These are phyloP conservation scores for Aegilops bicornis DNA, from an alignment of 176 grass and related monocot species.

Conservation along the genomic window DNA sequence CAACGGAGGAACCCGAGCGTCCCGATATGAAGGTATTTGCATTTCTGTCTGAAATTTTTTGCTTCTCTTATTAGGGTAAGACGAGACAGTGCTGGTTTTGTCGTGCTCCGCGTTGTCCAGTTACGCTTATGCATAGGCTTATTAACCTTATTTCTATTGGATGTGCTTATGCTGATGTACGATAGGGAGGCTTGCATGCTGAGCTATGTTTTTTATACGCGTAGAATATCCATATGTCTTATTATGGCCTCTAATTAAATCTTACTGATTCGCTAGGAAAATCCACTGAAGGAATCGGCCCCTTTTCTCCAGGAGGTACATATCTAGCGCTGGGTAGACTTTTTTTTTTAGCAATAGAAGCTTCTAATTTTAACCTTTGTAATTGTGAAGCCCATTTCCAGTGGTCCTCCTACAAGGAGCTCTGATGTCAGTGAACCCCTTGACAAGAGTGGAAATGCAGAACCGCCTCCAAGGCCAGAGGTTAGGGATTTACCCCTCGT, in stretches of 20 bases:
- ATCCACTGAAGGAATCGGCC: neutral
- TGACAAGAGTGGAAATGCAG: neutral
- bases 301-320: slow-evolving; percentile 49
- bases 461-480: slow-evolving; percentile 30
- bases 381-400: slow-evolving; percentile 54
- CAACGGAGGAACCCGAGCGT: slow-evolving; percentile 42
- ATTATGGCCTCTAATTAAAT: neutral
- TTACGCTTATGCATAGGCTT: neutral
- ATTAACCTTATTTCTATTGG: too few species aligned
- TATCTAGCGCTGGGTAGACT: neutral
- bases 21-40: slow-evolving; percentile 22
- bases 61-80: neutral
- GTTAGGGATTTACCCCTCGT: slow-evolving; percentile 29
- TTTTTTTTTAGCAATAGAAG: slow-evolving; percentile 10
- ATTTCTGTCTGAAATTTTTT: neutral
- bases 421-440: slow-evolving; percentile 26
- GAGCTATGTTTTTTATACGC: neutral
- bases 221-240: neutral
- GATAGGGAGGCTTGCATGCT: neutral
- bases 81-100: neutral
- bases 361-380: slow-evolving; percentile 24
- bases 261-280: slow-evolving; percentile 23
- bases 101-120: neutral
- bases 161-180: neutral
- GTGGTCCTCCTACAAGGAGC: slow-evolving; percentile 28